Evolutionary conservation across 805 yeast species (phyloP).

Genomic region (Wickerhamiella azyma): DNA sequence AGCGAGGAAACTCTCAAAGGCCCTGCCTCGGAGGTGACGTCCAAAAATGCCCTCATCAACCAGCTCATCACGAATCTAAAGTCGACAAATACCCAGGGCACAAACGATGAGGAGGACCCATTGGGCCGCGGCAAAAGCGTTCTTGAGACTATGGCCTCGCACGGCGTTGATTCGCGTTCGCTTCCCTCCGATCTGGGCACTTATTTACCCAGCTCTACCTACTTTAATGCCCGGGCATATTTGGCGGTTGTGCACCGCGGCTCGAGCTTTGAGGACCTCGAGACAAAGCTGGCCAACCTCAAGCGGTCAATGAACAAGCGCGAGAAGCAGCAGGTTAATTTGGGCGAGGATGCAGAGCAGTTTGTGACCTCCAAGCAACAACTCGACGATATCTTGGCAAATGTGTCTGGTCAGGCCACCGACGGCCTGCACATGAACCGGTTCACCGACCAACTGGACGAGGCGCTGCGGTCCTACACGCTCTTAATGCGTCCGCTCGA

Average conservation of each 20-base stretch:
- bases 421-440: slow-evolving; percentile 18
- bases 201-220: slow-evolving; percentile 38
- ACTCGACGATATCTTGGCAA: slow-evolving; percentile 44
- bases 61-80: slow-evolving; percentile 17
- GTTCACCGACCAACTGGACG: slow-evolving; percentile 29
- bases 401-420: slow-evolving; percentile 21
- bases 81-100: slow-evolving; percentile 5
- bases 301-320: slow-evolving; percentile 40
- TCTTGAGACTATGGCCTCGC: slow-evolving; percentile 30
- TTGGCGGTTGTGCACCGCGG: slow-evolving; percentile 41
- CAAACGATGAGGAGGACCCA: slow-evolving; percentile 36
- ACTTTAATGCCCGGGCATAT: slow-evolving; percentile 44
- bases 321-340: slow-evolving; percentile 33
- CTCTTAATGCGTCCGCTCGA: slow-evolving; percentile 46
- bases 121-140: slow-evolving; percentile 39
- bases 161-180: slow-evolving; percentile 26
- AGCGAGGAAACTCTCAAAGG: background rate
- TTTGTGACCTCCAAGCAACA: slow-evolving; percentile 54
- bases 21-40: slow-evolving; percentile 7
- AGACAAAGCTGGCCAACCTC: slow-evolving; percentile 34
- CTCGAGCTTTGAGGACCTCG: slow-evolving; percentile 39
- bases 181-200: slow-evolving; percentile 30
- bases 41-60: slow-evolving; percentile 20
- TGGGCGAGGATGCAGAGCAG: slow-evolving; percentile 46
- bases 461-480: slow-evolving; percentile 40